Percentiles rank a stretch among this genome's conserved stretches.
These are phyloP conservation scores for Ormosia emarginata DNA, from an alignment of 306 rosid species.

Conservation along the genomic window DNA sequence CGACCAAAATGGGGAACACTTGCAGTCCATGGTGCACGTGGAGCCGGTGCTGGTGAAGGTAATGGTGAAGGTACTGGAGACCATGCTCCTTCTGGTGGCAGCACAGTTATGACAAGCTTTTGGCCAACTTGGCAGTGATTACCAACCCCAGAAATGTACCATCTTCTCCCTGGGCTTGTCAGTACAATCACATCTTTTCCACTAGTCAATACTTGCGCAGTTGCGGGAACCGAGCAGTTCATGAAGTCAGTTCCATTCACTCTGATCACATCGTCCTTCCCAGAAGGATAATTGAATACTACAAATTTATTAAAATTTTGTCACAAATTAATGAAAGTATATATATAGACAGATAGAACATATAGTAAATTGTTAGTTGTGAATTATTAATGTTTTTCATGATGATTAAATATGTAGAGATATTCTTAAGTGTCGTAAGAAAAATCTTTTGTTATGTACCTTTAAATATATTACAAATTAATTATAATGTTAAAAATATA, in stretches of 20 bases:
- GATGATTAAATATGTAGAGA: too few species aligned
- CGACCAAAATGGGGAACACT: neutral
- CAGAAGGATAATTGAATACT: conserved; percentile 16
- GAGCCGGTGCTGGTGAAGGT: neutral
- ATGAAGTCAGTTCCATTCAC: conserved; percentile 20
- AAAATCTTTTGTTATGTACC: too few species aligned
- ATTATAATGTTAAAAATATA: too few species aligned
- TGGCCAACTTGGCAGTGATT: conserved; percentile 3
- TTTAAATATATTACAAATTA: too few species aligned
- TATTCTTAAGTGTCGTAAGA: too few species aligned
- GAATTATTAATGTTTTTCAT: too few species aligned
- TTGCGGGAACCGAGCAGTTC: neutral
- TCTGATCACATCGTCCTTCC: conserved; percentile 15
- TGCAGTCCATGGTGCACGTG: neutral
- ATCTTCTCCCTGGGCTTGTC: conserved; percentile 2
- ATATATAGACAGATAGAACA: neutral
- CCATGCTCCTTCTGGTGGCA: neutral
- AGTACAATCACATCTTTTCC: conserved; percentile 4
- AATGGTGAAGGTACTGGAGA: neutral
- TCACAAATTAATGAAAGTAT: neutral
- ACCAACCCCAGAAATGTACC: conserved; percentile 14
- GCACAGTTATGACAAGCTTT: conserved; percentile 19
- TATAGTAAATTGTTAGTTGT: neutral
- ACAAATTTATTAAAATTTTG: neutral
- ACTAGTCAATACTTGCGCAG: neutral